phyloP scores from a whole-genome alignment of 306 rosid species.

The Rosa rugosa region DNA sequence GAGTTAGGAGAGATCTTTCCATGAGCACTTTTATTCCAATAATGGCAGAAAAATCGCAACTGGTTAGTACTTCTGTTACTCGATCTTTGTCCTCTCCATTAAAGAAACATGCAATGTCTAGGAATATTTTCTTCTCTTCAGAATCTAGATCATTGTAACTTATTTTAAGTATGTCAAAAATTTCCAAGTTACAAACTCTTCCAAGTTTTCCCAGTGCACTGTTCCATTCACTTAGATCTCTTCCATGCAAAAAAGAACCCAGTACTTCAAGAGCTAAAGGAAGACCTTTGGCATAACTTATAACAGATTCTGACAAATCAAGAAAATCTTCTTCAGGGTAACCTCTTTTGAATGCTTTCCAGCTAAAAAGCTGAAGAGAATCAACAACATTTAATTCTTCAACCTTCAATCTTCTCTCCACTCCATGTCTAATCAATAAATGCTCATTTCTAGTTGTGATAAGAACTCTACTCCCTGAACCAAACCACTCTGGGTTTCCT shows the following conservation, averaged over 20 bases:
- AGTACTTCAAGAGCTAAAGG: background rate
- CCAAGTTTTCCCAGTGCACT: background rate
- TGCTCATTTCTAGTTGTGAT: too few relatives aligned
- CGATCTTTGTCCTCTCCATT: constrained; percentile 10
- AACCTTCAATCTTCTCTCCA: too few relatives aligned
- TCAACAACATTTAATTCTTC: too few relatives aligned
- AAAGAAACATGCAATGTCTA: constrained; percentile 24
- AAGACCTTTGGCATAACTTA: background rate
- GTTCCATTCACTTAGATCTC: background rate
- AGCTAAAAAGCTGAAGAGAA: background rate
- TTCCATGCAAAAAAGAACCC: background rate
- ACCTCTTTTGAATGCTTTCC: background rate
- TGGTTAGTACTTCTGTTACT: constrained; percentile 4
- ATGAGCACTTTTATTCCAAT: constrained; percentile 13
- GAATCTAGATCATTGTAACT: background rate
- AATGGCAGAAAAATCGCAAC: constrained; percentile 14
- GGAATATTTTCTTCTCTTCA: background rate
- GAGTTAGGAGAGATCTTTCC: constrained; percentile 8
- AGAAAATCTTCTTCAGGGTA: background rate
- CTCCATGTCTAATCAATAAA: too few relatives aligned
- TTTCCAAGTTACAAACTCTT: background rate
- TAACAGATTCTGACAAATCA: background rate
- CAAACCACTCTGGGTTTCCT: too few relatives aligned
- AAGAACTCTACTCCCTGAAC: too few relatives aligned
- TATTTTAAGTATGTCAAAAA: background rate